phyloP scores from a whole-genome alignment of 805 yeast genomes.

The Kurtzmaniella fragi region DNA sequence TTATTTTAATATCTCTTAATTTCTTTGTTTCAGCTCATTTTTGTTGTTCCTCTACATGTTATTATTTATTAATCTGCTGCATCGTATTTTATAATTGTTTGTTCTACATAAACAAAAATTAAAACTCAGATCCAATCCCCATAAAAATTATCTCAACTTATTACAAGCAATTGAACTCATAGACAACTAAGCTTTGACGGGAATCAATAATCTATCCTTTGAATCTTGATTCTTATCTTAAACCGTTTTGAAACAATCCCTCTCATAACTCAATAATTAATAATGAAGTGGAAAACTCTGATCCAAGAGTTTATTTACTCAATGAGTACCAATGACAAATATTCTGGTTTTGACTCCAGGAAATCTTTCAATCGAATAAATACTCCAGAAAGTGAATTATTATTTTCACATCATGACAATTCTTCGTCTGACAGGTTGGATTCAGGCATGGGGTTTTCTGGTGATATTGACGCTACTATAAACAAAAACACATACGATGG shows the following conservation, averaged over 20 bases:
- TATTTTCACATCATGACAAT: constrained; percentile 20
- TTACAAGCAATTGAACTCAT: no score
- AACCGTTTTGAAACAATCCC: no score
- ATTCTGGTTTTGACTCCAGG: constrained; percentile 58
- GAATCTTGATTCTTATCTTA: no score
- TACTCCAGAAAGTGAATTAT: constrained; percentile 34
- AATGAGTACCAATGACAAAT: constrained; percentile 61
- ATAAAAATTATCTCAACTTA: no score
- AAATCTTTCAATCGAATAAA: constrained; percentile 40
- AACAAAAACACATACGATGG: constrained; percentile 45
- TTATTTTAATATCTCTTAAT: background rate
- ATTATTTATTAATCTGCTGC: background rate
- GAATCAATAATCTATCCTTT: no score
- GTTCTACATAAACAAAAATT: no score
- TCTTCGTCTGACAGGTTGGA: constrained; percentile 16
- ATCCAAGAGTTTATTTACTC: constrained; percentile 60
- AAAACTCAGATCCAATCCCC: no score
- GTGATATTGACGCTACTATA: constrained; percentile 29
- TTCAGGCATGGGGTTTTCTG: constrained; percentile 9
- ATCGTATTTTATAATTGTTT: no score
- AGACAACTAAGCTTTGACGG: no score
- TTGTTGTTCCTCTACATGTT: background rate
- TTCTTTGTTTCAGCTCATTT: constrained; percentile 1
- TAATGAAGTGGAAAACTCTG: constrained; percentile 29
- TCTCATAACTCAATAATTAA: no score